These are phyloP conservation scores for Sporothrix pseudoabietina DNA, from an alignment of 2,329 filamentous ascomycete species.

Conservation along the genomic window DNA sequence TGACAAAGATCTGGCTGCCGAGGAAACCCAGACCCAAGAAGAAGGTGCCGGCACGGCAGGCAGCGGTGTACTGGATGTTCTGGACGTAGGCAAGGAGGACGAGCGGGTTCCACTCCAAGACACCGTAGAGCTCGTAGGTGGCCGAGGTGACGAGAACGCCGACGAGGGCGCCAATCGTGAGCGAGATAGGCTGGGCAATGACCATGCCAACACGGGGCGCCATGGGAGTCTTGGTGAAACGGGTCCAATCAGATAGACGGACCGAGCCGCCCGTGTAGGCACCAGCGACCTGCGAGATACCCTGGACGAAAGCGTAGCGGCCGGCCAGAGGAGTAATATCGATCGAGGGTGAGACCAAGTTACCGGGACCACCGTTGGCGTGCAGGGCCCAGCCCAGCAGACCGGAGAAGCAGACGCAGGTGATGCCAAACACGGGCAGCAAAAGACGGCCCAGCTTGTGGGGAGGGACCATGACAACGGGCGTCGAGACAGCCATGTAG, in stretches of 20 bases:
- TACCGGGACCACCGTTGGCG: conserved; percentile 17
- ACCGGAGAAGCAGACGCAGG: conserved; percentile 22
- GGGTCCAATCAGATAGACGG: conserved; percentile 7
- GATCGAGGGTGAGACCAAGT: conserved; percentile 11
- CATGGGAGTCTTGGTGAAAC: conserved; percentile 20
- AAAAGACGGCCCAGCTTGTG: conserved; percentile 20
- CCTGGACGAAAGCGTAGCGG: conserved; percentile 18
- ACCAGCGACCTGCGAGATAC: conserved; percentile 19
- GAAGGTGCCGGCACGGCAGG: conserved; percentile 20
- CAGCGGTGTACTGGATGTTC: conserved; percentile 6
- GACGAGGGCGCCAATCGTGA: conserved; percentile 13
- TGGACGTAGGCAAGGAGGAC: conserved; percentile 17
- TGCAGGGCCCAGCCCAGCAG: conserved; percentile 23
- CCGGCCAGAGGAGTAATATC: conserved; percentile 8
- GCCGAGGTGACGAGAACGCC: conserved; percentile 21
- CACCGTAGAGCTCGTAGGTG: conserved; percentile 17
- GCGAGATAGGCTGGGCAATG: conserved; percentile 17
- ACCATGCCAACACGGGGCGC: conserved; percentile 20
- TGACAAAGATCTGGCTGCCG: conserved; percentile 32
- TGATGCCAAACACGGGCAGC: conserved; percentile 17
- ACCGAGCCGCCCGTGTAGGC: conserved; percentile 19
- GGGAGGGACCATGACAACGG: conserved; percentile 4
- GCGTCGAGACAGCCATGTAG: conserved; percentile 17
- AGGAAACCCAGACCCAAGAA: conserved; percentile 17
- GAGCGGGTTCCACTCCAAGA: conserved; percentile 20